Evolutionary conservation across 208 protist genomes (phyloP), one percentile per base, ranked within the genome.

Genomic region (Crithidia bombi): DNA sequence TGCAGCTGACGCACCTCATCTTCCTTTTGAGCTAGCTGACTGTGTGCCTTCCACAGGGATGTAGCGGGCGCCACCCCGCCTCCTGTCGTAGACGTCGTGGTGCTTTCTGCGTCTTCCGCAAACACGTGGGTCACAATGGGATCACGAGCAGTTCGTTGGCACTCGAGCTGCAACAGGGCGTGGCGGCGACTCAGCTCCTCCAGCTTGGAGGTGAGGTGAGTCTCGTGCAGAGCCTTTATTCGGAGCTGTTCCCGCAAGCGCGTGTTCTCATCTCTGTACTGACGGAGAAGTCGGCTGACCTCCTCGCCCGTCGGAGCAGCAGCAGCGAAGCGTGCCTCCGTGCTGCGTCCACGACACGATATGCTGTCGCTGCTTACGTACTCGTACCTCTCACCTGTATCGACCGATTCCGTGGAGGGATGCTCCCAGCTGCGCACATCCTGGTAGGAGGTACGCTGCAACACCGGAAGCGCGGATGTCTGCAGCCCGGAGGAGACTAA

Each of bases 221-320:
- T 36, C 71, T 86, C 78, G 21, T 81, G 78, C 17, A 89, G 61
- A 11, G 57, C 69, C 15, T 82, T 65, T 21, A 85, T 82, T 30
- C 78, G 73, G 26, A 93, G 43, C 61, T 89, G 88, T 49, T 78
- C 75, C 0, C 85, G 88, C 50, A 93, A 78, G 14, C 71, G 74
- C 57, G 77, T 77, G 50, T 89, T 91, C 64, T 93, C 88, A 7
- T 80, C 56, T 0, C 81, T 70, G 55, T 87, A 86, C 1, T 69
- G 79, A 39, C 71, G 54, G 0, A 87, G 69, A 36, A 91, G 73
- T 0, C 58, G 67, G 21, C 70, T 70, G 56, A 78, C 33, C 21
- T 55, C 65, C 1, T 36, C 17, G 39, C 36, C 50, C 3, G 28
- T 21, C 28, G 50, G 21, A 2, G 10, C 17, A 32, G 50, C n/a